Conservation (phyloP, 495 filamentous ascomycete genomes). For the Massariosphaeria phaeospora region DNA sequence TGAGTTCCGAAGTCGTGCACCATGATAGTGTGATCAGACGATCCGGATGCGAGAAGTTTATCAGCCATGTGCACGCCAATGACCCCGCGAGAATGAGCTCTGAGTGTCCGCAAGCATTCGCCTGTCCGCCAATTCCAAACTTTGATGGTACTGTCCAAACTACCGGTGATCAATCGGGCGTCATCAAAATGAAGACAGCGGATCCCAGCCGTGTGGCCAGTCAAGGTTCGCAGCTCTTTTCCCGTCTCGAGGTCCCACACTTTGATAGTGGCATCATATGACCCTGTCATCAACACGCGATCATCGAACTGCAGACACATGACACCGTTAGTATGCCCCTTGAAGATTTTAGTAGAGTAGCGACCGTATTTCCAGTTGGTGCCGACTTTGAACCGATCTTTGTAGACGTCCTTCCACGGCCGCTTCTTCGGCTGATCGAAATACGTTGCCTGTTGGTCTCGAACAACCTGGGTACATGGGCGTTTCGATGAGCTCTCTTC, state of each 20-base stretch:
- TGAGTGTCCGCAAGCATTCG: slow-evolving; percentile 74
- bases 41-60: slow-evolving; percentile 78
- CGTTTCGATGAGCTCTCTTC: slow-evolving; percentile 26
- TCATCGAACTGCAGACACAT: slow-evolving; percentile 97
- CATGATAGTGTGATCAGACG: slow-evolving; percentile 81
- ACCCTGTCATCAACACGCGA: slow-evolving; percentile 85
- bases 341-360: slow-evolving; percentile 73
- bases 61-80: slow-evolving; percentile 81
- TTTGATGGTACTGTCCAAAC: slow-evolving; percentile 72
- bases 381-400: slow-evolving; percentile 81
- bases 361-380: slow-evolving; percentile 95
- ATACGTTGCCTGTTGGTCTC: slow-evolving; percentile 32
- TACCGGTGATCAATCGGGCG: slow-evolving; percentile 78
- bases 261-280: slow-evolving; percentile 90
- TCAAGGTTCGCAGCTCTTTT: slow-evolving; percentile 73
- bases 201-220: slow-evolving; percentile 75
- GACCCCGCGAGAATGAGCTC: slow-evolving; percentile 73
- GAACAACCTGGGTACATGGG: slow-evolving; percentile 19
- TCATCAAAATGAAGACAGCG: slow-evolving; percentile 91
- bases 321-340: slow-evolving; percentile 88
- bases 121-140: slow-evolving; percentile 98
- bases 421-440: slow-evolving; percentile 56
- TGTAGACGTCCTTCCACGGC: slow-evolving; percentile 92
- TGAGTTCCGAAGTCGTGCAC: slow-evolving; percentile 90
- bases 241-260: slow-evolving; percentile 93